Evolutionary conservation across 306 rosid genomes (phyloP).

Genomic region (Acacia confusa): DNA sequence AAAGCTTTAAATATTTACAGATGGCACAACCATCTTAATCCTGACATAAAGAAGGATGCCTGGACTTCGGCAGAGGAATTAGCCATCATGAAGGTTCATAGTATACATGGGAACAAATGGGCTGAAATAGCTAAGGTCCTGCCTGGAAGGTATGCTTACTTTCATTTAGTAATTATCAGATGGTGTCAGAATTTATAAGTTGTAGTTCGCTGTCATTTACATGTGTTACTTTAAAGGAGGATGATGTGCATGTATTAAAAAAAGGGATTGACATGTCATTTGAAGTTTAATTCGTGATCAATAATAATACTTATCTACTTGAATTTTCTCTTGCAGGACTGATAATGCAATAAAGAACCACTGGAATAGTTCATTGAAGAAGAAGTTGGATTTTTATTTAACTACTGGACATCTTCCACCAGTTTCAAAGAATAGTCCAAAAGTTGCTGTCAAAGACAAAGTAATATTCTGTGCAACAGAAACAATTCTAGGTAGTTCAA

Average conservation of each 20-base stretch:
- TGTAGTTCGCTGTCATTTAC: neutral
- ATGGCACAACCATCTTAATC: slow-evolving; percentile 99
- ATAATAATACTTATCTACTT: neutral
- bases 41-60: slow-evolving; percentile 89
- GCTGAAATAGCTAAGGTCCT: slow-evolving; percentile 93
- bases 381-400: slow-evolving; percentile 79
- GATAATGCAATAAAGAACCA: slow-evolving; percentile 97
- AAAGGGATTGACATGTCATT: neutral
- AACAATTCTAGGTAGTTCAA: slow-evolving; percentile 46
- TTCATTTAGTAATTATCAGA: neutral
- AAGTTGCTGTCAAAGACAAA: slow-evolving; percentile 57
- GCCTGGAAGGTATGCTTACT: slow-evolving; percentile 79
- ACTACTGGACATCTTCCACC: slow-evolving; percentile 92
- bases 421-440: slow-evolving; percentile 52
- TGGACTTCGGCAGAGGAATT: slow-evolving; percentile 90
- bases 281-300: neutral
- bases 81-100: slow-evolving; percentile 83
- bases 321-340: slow-evolving; percentile 60
- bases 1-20: slow-evolving; percentile 46
- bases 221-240: neutral
- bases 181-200: neutral
- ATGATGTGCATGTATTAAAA: neutral
- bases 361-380: slow-evolving; percentile 99
- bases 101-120: slow-evolving; percentile 85
- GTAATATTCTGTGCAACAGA: slow-evolving; percentile 48